Percentiles rank a stretch among this genome's conserved stretches.
phyloP scores from a whole-genome alignment of 2,329 filamentous ascomycete species.

The Ilyonectria sp. region DNA sequence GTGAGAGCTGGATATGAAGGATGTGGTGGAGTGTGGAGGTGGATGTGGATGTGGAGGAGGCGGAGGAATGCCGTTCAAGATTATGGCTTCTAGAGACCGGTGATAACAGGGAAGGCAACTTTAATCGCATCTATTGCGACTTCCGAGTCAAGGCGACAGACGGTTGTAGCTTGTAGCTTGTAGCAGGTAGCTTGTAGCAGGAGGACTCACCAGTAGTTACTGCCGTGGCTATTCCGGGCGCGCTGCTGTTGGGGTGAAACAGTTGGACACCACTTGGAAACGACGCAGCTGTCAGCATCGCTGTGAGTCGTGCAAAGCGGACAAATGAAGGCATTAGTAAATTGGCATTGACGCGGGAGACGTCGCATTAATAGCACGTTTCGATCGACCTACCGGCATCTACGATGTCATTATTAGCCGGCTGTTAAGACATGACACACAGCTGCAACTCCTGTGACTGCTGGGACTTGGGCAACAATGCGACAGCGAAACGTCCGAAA shows the following conservation, averaged over 20 bases:
- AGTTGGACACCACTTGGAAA: constrained; percentile 25
- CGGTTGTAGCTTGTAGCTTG: constrained; percentile 7
- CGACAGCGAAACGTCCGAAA: constrained; percentile 19
- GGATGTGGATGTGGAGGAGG: constrained; percentile 15
- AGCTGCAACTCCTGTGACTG: background rate
- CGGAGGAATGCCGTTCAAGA: constrained; percentile 18
- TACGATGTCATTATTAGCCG: constrained; percentile 27
- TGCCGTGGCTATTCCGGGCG: constrained; percentile 5
- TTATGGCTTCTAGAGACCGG: background rate
- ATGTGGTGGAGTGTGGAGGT: constrained; percentile 16
- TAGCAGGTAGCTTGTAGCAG: constrained; percentile 7
- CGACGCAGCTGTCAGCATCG: constrained; percentile 25
- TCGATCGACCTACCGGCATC: constrained; percentile 37
- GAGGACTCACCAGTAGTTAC: constrained; percentile 24
- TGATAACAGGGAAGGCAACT: background rate
- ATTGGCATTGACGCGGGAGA: constrained; percentile 36
- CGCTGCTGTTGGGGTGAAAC: constrained; percentile 25
- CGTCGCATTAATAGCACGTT: constrained; percentile 42
- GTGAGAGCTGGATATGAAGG: constrained; percentile 8
- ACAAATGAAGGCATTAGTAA: constrained; percentile 23
- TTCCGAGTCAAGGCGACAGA: background rate
- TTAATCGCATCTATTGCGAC: background rate
- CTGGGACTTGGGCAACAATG: constrained; percentile 11
- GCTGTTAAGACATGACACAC: constrained; percentile 15
- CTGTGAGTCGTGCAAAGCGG: constrained; percentile 26